These are phyloP conservation scores for Mucor saturninus DNA, from an alignment of 371 early-diverging fungal genomes.

Conservation along the genomic window DNA sequence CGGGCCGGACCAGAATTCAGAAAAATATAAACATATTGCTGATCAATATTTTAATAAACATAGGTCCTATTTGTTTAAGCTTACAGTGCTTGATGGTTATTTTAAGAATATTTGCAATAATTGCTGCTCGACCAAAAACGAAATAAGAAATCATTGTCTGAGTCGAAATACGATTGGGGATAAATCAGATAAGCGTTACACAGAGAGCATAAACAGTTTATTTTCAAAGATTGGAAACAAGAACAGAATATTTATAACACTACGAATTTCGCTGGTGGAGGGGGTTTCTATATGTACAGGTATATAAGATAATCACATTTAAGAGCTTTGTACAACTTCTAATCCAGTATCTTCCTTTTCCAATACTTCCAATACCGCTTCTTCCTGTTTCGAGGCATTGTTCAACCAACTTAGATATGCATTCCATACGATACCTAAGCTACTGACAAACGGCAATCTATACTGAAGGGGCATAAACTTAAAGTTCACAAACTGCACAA, in stretches of 20 bases:
- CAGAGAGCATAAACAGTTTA: not conserved
- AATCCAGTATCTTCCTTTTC: conserved; percentile 25
- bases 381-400: conserved; percentile 51
- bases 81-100: too few species aligned
- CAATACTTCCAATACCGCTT: conserved; percentile 21
- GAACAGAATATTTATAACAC: too few species aligned
- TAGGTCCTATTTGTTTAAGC: too few species aligned
- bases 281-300: not conserved
- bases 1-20: too few species aligned
- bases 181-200: too few species aligned
- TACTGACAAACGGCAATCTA: conserved; percentile 77
- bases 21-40: too few species aligned
- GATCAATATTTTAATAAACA: too few species aligned
- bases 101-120: too few species aligned
- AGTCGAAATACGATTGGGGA: too few species aligned
- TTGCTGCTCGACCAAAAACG: too few species aligned
- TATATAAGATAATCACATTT: not conserved
- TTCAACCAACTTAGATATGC: conserved; percentile 77
- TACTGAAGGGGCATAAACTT: conserved; percentile 74
- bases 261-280: too few species aligned
- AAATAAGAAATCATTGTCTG: too few species aligned
- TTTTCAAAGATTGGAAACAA: not conserved
- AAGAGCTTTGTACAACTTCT: conserved; percentile 20
- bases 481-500: conserved; percentile 81
- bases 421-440: conserved; percentile 82